A percentile compares a stretch with the other conserved stretches of the same genome.
Evolutionary conservation across 2,329 filamentous ascomycete genomes (phyloP).

Genomic region (Trichophyton simii): DNA sequence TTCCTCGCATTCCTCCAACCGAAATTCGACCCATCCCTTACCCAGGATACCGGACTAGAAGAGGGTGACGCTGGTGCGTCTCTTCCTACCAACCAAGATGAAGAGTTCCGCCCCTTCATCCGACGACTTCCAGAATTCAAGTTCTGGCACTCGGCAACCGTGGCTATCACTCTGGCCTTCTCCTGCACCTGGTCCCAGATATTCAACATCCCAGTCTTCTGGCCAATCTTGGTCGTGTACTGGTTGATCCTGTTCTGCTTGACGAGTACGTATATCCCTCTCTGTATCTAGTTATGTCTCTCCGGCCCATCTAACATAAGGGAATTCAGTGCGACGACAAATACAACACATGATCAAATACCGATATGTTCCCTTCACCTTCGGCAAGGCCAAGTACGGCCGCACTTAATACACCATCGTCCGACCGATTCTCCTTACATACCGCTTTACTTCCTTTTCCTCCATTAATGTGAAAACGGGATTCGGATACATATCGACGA

Average conservation of each 20-base stretch:
- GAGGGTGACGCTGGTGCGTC: conserved; percentile 60
- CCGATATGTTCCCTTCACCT: conserved; percentile 86
- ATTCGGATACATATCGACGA: not conserved
- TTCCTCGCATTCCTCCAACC: conserved; percentile 97
- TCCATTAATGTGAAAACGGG: not conserved
- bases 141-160: conserved; percentile 95
- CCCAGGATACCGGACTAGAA: conserved; percentile 91
- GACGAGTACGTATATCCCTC: conserved; percentile 56
- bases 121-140: conserved; percentile 95
- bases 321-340: conserved; percentile 76
- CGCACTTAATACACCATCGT: conserved; percentile 12
- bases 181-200: conserved; percentile 83
- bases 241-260: conserved; percentile 94
- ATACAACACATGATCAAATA: conserved; percentile 99
- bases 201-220: conserved; percentile 97
- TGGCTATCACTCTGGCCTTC: conserved; percentile 72
- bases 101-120: conserved; percentile 97
- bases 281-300: not conserved
- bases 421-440: not conserved
- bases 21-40: conserved; percentile 96
- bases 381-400: conserved; percentile 73
- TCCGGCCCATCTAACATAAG: not conserved
- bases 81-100: conserved; percentile 87
- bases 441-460: not conserved
- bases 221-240: conserved; percentile 96